Percentiles rank a stretch among this genome's conserved stretches.
Evolutionary conservation across 305 asterid genomes (phyloP).

Genomic region (Plantago coronopus): DNA sequence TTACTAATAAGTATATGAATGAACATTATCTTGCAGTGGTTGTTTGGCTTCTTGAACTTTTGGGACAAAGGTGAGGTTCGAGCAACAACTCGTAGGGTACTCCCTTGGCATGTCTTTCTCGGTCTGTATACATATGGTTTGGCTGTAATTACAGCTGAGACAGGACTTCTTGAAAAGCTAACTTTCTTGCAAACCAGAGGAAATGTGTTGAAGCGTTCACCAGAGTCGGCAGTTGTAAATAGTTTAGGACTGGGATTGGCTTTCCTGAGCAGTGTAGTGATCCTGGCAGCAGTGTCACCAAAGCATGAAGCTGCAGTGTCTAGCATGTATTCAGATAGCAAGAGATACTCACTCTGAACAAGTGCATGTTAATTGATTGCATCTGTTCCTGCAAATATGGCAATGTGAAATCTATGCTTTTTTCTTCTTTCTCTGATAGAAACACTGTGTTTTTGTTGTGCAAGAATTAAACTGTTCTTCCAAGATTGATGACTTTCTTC

Average conservation of each 20-base stretch:
- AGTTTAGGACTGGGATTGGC: slow-evolving; percentile 76
- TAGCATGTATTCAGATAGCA: slow-evolving; percentile 25
- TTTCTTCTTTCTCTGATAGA: neutral
- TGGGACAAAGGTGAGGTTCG: slow-evolving; percentile 83
- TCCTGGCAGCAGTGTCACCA: slow-evolving; percentile 58
- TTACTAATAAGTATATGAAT: too few relatives aligned
- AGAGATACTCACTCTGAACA: slow-evolving; percentile 7
- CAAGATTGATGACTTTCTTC: too few relatives aligned
- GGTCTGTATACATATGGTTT: slow-evolving; percentile 76
- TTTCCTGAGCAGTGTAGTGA: slow-evolving; percentile 57
- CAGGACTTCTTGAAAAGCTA: slow-evolving; percentile 78
- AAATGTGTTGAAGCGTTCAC: slow-evolving; percentile 45
- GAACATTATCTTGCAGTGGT: slow-evolving; percentile 58
- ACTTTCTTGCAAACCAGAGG: slow-evolving; percentile 66
- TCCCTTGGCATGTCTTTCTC: slow-evolving; percentile 83
- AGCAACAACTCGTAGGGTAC: slow-evolving; percentile 41
- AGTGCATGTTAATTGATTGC: neutral
- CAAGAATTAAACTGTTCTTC: too few relatives aligned
- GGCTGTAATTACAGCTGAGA: slow-evolving; percentile 78
- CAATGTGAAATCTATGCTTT: neutral
- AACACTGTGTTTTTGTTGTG: too few relatives aligned
- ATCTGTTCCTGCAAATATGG: neutral
- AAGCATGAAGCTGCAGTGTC: slow-evolving; percentile 34
- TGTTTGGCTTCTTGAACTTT: slow-evolving; percentile 66
- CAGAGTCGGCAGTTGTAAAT: slow-evolving; percentile 60